Evolutionary conservation across 805 yeast genomes (phyloP), one percentile per base, ranked within the genome.

Genomic region (Schizosaccharomyces japonicus): DNA sequence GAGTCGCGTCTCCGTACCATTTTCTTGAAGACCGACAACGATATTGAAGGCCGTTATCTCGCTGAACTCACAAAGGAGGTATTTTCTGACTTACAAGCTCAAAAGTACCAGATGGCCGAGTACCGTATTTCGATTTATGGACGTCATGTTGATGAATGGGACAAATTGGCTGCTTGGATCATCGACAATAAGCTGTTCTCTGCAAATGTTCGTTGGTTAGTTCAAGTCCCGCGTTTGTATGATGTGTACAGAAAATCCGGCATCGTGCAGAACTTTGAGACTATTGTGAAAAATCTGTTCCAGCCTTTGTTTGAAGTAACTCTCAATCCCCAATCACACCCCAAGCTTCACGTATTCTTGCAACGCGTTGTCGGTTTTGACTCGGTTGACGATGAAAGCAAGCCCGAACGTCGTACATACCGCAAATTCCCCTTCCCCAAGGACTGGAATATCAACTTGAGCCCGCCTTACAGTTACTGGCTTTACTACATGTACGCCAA

Each of bases 381-480:
- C 63, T 82, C 95, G 3, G 99, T 90, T 30, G 99, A 90, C 62
- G 99, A 90, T 63, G 99, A 90, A 63, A 81, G 94, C 8, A 90
- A 92, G 60, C 72, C 73, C 39, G 98, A 90, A 61, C 75, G 83
- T 53, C 71, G 85, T 50, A 70, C 79, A 57, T 85, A 78, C 55
- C 75, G 74, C 51, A 84, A 80, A 59, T 84, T 70, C 58, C 96
- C 96, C 1, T 64, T 73, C n/a, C 92, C 99, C 32, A 67, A 75
- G 11, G 65, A 76, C 50, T 90, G 99, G 99, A 72, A 73, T 54
- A 63, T 70, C 34, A 58, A 71, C 3, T 72, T 71, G 56, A 90
- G 87, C 63, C 99, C 99, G 7, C 98, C 99, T n/a, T 90, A 92
- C 64, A 81, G 95, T 1, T 90, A 90, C 67, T 87, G 84, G 62